Evolutionary conservation across 306 rosid genomes (phyloP).

Genomic region (Clitoria ternatea): DNA sequence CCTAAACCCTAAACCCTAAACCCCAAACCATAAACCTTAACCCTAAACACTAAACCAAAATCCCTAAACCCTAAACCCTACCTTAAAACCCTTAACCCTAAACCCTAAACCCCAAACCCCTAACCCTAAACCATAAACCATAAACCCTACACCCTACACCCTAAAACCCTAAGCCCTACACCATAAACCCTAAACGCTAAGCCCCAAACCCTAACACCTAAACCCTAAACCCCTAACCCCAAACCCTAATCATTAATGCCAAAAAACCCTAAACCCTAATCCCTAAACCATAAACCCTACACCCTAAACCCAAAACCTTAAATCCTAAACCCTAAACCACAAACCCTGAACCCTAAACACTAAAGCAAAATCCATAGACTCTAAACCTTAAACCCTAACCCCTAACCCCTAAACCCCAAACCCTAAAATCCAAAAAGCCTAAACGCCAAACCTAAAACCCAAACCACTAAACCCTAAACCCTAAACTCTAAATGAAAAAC

Average conservation of each 20-base stretch:
- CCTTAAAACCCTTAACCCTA: too few species aligned
- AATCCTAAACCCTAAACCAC: background rate
- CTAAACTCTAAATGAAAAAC: too few species aligned
- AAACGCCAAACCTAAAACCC: too few species aligned
- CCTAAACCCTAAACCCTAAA: too few species aligned
- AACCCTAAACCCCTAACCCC: too few species aligned
- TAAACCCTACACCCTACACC: conserved; percentile 12
- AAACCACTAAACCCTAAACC: too few species aligned
- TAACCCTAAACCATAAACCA: conserved; percentile 12
- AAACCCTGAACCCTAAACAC: background rate
- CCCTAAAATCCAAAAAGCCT: too few species aligned
- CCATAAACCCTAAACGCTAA: background rate
- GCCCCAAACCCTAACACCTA: background rate
- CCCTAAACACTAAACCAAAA: background rate
- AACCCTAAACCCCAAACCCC: conserved; percentile 2
- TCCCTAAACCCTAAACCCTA: conserved; percentile 15
- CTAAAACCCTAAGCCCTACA: background rate
- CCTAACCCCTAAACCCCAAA: background rate
- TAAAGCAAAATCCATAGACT: background rate
- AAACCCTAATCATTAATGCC: too few species aligned
- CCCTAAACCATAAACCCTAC: background rate
- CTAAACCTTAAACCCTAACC: background rate
- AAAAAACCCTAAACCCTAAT: too few species aligned
- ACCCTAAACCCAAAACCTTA: background rate
- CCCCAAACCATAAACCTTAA: background rate